Base-by-base conservation (phyloP, 2,329 filamentous ascomycete genomes). In the Fusarium sarcochroum region DNA sequence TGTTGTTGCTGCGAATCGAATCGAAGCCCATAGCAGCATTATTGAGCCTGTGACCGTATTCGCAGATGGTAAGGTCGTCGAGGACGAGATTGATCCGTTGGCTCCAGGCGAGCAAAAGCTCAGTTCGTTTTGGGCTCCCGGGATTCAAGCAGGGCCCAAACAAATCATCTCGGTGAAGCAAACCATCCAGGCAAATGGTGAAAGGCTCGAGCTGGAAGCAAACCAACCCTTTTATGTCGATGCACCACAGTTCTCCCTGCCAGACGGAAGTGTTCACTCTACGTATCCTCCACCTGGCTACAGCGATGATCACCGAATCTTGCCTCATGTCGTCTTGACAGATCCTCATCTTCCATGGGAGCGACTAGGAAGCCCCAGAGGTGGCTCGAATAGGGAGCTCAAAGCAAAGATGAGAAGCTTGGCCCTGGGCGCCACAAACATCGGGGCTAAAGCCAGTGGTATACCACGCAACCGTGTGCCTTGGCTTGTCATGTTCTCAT, bases 321-420 rank as follows among this genome's bases (percentile, higher is more conserved):
- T 85, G 5, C 83, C 83, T 2, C 82, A 85, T 65, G 66, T 85
- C 0, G 80, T 85, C 6, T 73, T 85, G 20, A 80, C 67, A 2
- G 81, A 84, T 59, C 79, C 81, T 0, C 75, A 79, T 54, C 62
- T 84, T 2, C 83, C 82, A 0, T 85, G 83, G 83, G 79, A 82
- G 64, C 61, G 80, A 1, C 17, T 67, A 1, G 76, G 63, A 1
- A 78, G 70, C 18, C 57, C 56, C 1, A 63, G 35, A 2, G 41
- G n/a, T 13, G 51, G 51, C 44, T 44, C 4, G 15, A 52, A 44
- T 52, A 56, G 23, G 49, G 42, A 21, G 0, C 44, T 49, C 17
- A 48, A 48, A 1, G 1, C 42, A 0, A 23, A 55, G 18, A 55
- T 49, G 52, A 50, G 35, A 1, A 57, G 45, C 7, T 18, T 55